Base-by-base conservation (phyloP, 1,284 basidiomycete species). In the Boletus smithii region DNA sequence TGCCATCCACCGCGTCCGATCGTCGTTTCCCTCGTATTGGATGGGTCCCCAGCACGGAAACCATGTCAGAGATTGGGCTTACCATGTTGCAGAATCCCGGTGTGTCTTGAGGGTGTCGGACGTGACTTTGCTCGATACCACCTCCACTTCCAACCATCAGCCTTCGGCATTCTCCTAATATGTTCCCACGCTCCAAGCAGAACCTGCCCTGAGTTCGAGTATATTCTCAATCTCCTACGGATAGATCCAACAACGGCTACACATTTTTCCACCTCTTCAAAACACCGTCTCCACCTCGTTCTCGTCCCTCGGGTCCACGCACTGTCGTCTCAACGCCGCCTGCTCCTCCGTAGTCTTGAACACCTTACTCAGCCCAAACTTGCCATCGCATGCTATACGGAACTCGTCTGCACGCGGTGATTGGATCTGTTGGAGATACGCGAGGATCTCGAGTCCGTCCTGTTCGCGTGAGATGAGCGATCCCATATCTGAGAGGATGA, bases 391-490 rank as follows among this genome's bases (percentile, higher is more conserved):
- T 3, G 68, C 70, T 36, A 63, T 55, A 16, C 78, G 70, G 70
- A 86, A 87, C 55, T 84, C 83, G 11, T 81, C 79, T 3, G 62
- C 63, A 7, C 80, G 73, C 1, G 72, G 50, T 0, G 85, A 85
- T 42, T 72, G 63, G 35, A 83, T 61, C 2, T 69, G 61, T 20
- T 56, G 54, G 34, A 90, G 60, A 65, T 81, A 79, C 3, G 64
- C 52, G 9, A 78, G 44, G 4, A 76, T 71, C 5, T 70, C 68
- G 4, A 74, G 59, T 1, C 29, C 42, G 10, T 48, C 46, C 46
- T 48, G 18, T 37, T 9, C 43, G 35, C 14, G 13, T 37, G 5
- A 44, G 35, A 24, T 17, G 17, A 13, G 13, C 10, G 8, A 20
- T 22, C 36, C 8, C 17, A n/a, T 10, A 7, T 27, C 9, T 16